Percentiles rank a stretch among this genome's conserved stretches.
phyloP scores from a whole-genome alignment of 305 asterid species.

The Solanum hybrid region DNA sequence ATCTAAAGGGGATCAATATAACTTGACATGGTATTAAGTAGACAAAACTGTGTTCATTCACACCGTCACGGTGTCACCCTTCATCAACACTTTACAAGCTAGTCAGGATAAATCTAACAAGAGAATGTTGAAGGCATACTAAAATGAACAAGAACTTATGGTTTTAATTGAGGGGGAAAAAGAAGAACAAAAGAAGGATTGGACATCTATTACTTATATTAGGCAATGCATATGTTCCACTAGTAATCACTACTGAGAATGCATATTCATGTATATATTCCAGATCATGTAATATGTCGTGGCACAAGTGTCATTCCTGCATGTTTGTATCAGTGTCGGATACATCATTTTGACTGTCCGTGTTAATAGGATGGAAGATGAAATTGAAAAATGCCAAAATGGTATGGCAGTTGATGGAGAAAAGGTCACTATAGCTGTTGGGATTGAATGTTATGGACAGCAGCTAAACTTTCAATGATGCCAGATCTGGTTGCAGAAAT shows the following conservation, averaged over 20 bases:
- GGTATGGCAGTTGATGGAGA: neutral
- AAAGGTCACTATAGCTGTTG: neutral
- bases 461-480: neutral
- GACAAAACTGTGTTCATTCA: neutral
- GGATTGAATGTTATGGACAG: neutral
- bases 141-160: neutral
- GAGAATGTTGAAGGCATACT: neutral
- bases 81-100: neutral
- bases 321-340: neutral
- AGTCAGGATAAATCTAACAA: neutral
- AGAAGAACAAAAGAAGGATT: neutral
- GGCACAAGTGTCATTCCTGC: neutral
- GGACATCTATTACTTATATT: neutral
- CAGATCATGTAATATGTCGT: neutral
- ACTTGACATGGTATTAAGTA: neutral
- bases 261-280: neutral
- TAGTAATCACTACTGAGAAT: neutral
- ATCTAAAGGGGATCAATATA: neutral
- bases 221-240: neutral
- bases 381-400: neutral
- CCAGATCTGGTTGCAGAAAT: neutral
- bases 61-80: neutral
- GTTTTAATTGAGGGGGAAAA: neutral
- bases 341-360: neutral
- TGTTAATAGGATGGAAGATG: neutral